Percentiles rank a stretch among this genome's conserved stretches.
phyloP scores from a whole-genome alignment of 2,329 filamentous ascomycete genomes.

The Fusarium musae region DNA sequence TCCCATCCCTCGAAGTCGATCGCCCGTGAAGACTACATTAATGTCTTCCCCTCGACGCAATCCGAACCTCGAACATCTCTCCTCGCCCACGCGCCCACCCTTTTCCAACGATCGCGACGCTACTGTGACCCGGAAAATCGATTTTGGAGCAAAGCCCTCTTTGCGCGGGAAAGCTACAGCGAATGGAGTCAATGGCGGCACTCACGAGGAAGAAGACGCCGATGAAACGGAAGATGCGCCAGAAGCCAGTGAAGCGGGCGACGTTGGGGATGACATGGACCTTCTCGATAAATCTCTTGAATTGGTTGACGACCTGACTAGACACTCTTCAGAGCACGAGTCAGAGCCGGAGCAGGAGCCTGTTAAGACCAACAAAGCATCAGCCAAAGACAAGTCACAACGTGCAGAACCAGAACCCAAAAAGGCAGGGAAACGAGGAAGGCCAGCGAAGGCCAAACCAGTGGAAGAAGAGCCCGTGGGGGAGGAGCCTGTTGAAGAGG shows the following conservation, averaged over 20 bases:
- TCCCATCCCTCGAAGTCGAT: constrained; percentile 61
- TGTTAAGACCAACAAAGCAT: constrained; percentile 2
- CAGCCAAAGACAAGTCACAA: constrained; percentile 7
- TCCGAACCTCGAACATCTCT: constrained; percentile 65
- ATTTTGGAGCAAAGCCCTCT: constrained; percentile 55
- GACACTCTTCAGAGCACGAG: constrained; percentile 32
- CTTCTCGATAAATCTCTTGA: constrained; percentile 57
- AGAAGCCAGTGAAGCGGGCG: constrained; percentile 15
- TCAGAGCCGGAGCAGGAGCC: constrained; percentile 14
- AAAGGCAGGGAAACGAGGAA: constrained; percentile 34
- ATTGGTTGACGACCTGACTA: constrained; percentile 52
- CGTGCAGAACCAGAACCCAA: not conserved
- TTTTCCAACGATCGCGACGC: constrained; percentile 48
- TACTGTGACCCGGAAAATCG: constrained; percentile 64
- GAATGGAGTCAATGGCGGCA: constrained; percentile 47
- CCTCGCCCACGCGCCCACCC: constrained; percentile 59
- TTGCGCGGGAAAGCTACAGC: constrained; percentile 29
- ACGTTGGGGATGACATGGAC: constrained; percentile 35
- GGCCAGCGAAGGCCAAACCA: constrained; percentile 35
- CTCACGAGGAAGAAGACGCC: constrained; percentile 45
- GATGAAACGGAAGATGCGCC: constrained; percentile 43
- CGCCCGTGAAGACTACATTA: constrained; percentile 72
- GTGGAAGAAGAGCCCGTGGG: constrained; percentile 21
- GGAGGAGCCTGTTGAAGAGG: constrained; percentile 17
- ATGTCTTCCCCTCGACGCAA: constrained; percentile 71